phyloP scores from a whole-genome alignment of 768 basidiomycete genomes.

The Kwoniella heveanensis region DNA sequence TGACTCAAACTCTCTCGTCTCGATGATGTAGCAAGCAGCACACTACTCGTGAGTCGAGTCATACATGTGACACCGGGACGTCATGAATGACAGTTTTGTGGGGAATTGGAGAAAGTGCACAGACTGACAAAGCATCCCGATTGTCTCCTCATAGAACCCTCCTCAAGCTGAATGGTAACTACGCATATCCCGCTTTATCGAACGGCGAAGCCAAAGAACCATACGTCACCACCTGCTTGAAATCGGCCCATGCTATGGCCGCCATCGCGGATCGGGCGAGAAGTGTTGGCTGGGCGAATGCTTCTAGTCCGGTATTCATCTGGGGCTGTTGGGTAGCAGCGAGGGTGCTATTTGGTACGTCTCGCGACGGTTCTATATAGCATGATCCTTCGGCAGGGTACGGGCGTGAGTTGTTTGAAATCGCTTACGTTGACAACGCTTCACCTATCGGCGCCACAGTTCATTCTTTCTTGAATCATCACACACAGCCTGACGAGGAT shows the following conservation, averaged over 20 bases:
- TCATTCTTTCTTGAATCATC: conserved; percentile 44
- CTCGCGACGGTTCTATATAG: background rate
- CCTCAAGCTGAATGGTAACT: conserved; percentile 51
- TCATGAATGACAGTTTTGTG: no score
- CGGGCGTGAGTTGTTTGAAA: no score
- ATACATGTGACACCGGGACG: no score
- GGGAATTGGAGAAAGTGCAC: no score
- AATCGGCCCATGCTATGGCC: conserved; percentile 38
- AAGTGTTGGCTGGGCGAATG: conserved; percentile 30
- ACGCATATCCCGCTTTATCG: conserved; percentile 51
- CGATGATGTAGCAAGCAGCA: conserved; percentile 42
- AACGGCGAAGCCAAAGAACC: conserved; percentile 50
- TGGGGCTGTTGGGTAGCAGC: conserved; percentile 54
- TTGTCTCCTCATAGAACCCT: conserved; percentile 43
- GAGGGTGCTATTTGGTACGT: conserved; percentile 49
- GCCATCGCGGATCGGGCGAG: conserved; percentile 27
- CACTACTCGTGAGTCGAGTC: conserved; percentile 51
- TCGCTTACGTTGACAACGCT: conserved; percentile 1
- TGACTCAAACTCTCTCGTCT: background rate
- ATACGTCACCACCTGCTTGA: conserved; percentile 43
- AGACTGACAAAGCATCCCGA: no score
- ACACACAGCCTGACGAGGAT: conserved; percentile 40
- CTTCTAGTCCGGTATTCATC: conserved; percentile 50
- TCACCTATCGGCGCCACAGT: conserved; percentile 18
- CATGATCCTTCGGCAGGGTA: no score